A percentile compares a stretch with the other conserved stretches of the same genome.
phyloP scores from a whole-genome alignment of 768 basidiomycete genomes.

The Tephrocybe sp. region DNA sequence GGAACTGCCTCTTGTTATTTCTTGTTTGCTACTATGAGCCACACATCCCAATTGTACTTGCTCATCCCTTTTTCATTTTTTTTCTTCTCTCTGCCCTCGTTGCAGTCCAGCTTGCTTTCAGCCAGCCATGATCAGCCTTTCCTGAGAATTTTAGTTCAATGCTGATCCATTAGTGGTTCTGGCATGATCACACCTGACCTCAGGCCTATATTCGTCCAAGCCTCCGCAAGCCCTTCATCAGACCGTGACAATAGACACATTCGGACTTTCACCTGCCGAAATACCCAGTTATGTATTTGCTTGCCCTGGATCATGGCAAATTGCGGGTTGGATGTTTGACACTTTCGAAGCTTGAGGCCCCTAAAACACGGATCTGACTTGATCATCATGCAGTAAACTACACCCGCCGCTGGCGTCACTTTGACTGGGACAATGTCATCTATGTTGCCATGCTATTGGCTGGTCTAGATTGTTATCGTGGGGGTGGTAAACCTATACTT shows the following conservation, averaged over 20 bases:
- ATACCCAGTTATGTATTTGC: conserved; percentile 1
- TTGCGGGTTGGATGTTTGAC: conserved; percentile 5
- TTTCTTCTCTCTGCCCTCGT: not conserved
- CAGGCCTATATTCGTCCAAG: conserved; percentile 1
- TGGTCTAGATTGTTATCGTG: too few relatives aligned
- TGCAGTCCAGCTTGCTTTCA: not conserved
- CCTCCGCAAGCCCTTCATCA: conserved; percentile 6
- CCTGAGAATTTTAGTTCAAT: not conserved
- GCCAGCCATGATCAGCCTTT: not conserved
- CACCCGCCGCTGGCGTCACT: not conserved
- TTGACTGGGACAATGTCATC: not conserved
- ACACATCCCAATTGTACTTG: conserved; percentile 12
- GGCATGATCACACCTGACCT: conserved; percentile 17
- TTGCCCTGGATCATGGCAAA: conserved; percentile 11
- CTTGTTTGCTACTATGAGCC: conserved; percentile 34
- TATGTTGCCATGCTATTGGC: not conserved
- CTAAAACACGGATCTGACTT: not conserved
- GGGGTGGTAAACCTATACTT: too few relatives aligned
- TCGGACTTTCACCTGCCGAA: conserved; percentile 19
- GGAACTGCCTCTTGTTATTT: conserved; percentile 32
- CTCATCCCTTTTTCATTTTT: not conserved
- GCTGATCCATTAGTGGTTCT: conserved; percentile 9
- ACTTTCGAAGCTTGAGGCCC: not conserved
- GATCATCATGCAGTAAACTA: not conserved
- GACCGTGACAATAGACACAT: conserved; percentile 6